Percentiles rank a stretch among this genome's conserved stretches.
phyloP scores from a whole-genome alignment of 257 asterid species.

The Thymus quinquecostatus region DNA sequence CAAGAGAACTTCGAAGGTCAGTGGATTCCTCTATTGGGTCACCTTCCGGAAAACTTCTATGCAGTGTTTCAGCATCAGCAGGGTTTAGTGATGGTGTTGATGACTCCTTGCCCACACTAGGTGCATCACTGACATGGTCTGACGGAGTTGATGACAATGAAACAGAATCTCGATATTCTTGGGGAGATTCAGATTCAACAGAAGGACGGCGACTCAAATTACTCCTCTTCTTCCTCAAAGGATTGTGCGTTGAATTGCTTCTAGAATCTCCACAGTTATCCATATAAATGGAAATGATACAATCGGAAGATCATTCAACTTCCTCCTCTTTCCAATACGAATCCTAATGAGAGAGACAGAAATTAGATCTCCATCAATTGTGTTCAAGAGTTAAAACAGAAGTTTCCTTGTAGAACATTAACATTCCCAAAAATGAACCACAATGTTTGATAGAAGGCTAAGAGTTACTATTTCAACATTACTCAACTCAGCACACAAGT shows the following conservation, averaged over 20 bases:
- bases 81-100: slow-evolving; percentile 31
- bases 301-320: slow-evolving; percentile 22
- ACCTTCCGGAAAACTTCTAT: slow-evolving; percentile 36
- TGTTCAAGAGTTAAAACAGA: not conserved
- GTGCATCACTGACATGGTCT: slow-evolving; percentile 52
- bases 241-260: slow-evolving; percentile 34
- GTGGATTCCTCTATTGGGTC: slow-evolving; percentile 35
- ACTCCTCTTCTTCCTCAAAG: slow-evolving; percentile 63
- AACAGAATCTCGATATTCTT: slow-evolving; percentile 47
- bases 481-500: slow-evolving; percentile 8
- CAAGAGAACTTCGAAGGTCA: slow-evolving; percentile 26
- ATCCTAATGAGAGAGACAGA: slow-evolving; percentile 12
- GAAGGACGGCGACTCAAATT: slow-evolving; percentile 55
- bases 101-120: slow-evolving; percentile 48
- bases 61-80: slow-evolving; percentile 43
- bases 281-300: slow-evolving; percentile 40
- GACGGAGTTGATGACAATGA: slow-evolving; percentile 69
- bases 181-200: slow-evolving; percentile 51
- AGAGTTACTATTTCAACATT: not conserved
- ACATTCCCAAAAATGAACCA: not conserved
- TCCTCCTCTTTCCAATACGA: slow-evolving; percentile 20
- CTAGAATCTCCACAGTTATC: slow-evolving; percentile 47
- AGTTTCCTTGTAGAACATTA: not conserved
- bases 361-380: not conserved
- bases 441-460: slow-evolving; percentile 1